Base-by-base conservation (phyloP, 148 eudicot genomes). In the Hydrangea macrophylla region DNA sequence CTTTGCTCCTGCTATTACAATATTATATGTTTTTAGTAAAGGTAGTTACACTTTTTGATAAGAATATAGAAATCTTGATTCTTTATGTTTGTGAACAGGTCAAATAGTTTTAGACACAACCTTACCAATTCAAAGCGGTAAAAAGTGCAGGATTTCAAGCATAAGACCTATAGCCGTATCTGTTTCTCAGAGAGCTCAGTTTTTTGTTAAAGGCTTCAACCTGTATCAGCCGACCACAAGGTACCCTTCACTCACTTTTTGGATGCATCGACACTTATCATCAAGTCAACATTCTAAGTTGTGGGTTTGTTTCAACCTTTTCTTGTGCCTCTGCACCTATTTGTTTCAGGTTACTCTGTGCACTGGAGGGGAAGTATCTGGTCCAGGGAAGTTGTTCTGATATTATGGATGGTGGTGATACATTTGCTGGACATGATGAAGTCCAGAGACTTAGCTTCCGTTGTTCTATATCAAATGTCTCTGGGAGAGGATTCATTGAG, bases 401-500 rank as follows among this genome's bases (percentile, higher is more conserved):
- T 37, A 48, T 78, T 69, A 65, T 68, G 62, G 92, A 68, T 60
- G 84, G 51, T 73, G 42, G 74, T 65, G 78, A 77, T 55, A 48
- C 78, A 56, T 65, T 50, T 53, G 62, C 73, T 48, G 84, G 81
- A 67, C 75, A 76, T 23, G 80, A 79, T 33, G 84, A 75, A 36
- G 60, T 75, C 72, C 87, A 80, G 70, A 81, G 80, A 73, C 79
- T 90, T 40, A 79, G 83, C 60, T 88, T 94, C 69, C 55, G 76
- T 37, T 90, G 89, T 79, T 75, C 85, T 64, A 71, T 87, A 56
- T 96, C 97, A 63, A 67, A 84, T 75, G 76, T 82, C 64, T 62
- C 48, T 63, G 97, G 98, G 58, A 90, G 98, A 83, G 98, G 98
- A 66, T 94, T 90, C 77, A 78, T 94, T 65, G 98, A 94, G 98